These are phyloP conservation scores for Vinca minor DNA, from an alignment of 257 asterid genomes.

Conservation along the genomic window DNA sequence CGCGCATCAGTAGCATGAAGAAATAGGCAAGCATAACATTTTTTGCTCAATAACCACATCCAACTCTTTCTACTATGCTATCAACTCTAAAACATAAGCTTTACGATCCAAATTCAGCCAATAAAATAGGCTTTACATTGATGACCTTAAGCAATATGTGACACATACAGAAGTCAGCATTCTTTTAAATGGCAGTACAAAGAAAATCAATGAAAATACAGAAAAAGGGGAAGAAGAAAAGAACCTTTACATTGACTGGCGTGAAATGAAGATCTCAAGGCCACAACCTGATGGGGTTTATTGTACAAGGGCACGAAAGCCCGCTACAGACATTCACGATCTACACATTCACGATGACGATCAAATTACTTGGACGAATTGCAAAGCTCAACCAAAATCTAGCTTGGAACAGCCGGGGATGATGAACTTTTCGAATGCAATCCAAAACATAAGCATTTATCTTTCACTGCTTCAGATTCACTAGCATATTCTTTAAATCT, in stretches of 20 bases:
- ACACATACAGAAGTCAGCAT: slow-evolving; percentile 15
- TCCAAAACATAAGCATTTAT: slow-evolving; percentile 83
- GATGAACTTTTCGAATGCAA: slow-evolving; percentile 59
- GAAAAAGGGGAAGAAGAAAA: slow-evolving; percentile 6
- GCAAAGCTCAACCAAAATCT: slow-evolving; percentile 10
- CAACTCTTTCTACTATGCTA: too few species aligned
- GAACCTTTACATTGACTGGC: slow-evolving; percentile 20
- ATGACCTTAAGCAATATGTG: slow-evolving; percentile 10
- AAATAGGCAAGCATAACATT: too few species aligned
- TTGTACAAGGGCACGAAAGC: slow-evolving; percentile 34
- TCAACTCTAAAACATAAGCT: too few species aligned
- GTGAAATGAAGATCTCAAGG: slow-evolving; percentile 33
- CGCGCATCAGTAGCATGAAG: too few species aligned
- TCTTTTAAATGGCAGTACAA: slow-evolving; percentile 10
- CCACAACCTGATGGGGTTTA: slow-evolving; percentile 29
- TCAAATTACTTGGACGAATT: slow-evolving; percentile 10
- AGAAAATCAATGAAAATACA: slow-evolving; percentile 1
- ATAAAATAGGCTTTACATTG: too few species aligned
- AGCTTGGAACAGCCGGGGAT: slow-evolving; percentile 41
- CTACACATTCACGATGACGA: slow-evolving; percentile 22
- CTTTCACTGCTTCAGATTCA: slow-evolving; percentile 83
- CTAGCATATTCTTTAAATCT: slow-evolving; percentile 74
- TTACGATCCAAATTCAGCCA: too few species aligned
- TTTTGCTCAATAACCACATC: too few species aligned
- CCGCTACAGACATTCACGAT: slow-evolving; percentile 28